A percentile compares a stretch with the other conserved stretches of the same genome.
These are phyloP conservation scores for Diaporthe batatas DNA, from an alignment of 2,329 filamentous ascomycete genomes.

Conservation along the genomic window DNA sequence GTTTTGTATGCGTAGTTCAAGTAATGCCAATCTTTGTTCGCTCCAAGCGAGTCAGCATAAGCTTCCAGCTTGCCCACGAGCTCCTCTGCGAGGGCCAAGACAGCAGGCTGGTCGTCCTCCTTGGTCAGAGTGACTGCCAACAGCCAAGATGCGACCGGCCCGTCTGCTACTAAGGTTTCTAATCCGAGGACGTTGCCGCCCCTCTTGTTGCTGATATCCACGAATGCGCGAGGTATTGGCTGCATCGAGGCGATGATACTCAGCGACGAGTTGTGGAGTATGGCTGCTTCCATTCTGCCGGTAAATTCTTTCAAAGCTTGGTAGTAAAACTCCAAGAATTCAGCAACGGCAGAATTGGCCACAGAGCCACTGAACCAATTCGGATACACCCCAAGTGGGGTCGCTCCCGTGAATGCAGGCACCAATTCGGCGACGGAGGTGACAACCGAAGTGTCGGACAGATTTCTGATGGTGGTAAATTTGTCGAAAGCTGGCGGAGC, in stretches of 20 bases:
- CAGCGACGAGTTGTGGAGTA: conserved; percentile 43
- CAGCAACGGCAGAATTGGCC: conserved; percentile 40
- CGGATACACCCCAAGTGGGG: conserved; percentile 17
- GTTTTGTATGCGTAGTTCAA: conserved; percentile 58
- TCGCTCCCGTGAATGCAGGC: conserved; percentile 14
- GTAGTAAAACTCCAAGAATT: conserved; percentile 49
- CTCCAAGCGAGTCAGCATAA: conserved; percentile 48
- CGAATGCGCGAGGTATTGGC: conserved; percentile 49
- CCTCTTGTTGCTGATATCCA: conserved; percentile 43
- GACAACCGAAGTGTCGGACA: background rate
- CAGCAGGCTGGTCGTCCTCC: conserved; percentile 46
- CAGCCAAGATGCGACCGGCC: conserved; percentile 54
- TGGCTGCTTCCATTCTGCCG: conserved; percentile 47
- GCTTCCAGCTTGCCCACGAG: conserved; percentile 47
- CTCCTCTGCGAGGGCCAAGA: conserved; percentile 49
- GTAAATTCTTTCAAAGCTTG: conserved; percentile 49
- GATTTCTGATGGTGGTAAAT: background rate
- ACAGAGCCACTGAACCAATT: conserved; percentile 40
- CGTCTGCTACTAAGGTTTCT: conserved; percentile 52
- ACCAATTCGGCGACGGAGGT: conserved; percentile 8
- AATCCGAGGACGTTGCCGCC: conserved; percentile 53
- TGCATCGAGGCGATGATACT: conserved; percentile 46
- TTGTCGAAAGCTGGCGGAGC: conserved; percentile 23
- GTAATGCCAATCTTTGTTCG: conserved; percentile 54
- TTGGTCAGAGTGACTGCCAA: conserved; percentile 55